These are phyloP conservation scores for Viola odorata DNA, from an alignment of 345 rosid species.

Conservation along the genomic window DNA sequence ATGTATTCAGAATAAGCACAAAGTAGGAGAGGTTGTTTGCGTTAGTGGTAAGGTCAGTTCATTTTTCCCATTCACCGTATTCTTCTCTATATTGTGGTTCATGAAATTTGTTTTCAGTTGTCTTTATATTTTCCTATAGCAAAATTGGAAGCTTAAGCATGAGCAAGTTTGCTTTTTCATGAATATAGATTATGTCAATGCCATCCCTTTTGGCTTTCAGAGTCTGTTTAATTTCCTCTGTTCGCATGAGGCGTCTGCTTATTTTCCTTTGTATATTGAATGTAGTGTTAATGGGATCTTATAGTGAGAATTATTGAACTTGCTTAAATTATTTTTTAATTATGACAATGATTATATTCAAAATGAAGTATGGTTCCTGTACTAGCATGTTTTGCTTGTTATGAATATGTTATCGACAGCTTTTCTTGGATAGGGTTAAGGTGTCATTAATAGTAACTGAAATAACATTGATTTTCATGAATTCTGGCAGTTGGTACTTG, in stretches of 20 bases:
- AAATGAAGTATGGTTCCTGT: slow-evolving; percentile 5
- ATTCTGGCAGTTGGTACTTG: slow-evolving; percentile 8
- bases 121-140: neutral
- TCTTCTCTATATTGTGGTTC: neutral
- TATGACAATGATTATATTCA: neutral
- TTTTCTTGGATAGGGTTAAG: too few species aligned
- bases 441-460: too few species aligned
- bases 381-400: neutral
- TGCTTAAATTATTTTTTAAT: too few species aligned
- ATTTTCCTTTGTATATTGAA: too few species aligned
- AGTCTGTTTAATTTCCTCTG: too few species aligned
- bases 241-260: too few species aligned
- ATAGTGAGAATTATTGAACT: too few species aligned
- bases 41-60: slow-evolving; percentile 77
- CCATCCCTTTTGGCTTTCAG: too few species aligned
- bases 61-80: slow-evolving; percentile 5
- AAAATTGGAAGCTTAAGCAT: slow-evolving; percentile 5
- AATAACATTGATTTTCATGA: neutral
- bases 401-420: neutral
- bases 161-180: neutral
- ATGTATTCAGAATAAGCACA: slow-evolving; percentile 53
- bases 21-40: slow-evolving; percentile 69
- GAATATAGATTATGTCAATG: too few species aligned
- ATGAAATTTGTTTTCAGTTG: neutral
- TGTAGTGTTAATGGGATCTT: too few species aligned